A percentile compares a stretch with the other conserved stretches of the same genome.
phyloP scores from a whole-genome alignment of 139 green algal species.

The Volvox reticuliferus region DNA sequence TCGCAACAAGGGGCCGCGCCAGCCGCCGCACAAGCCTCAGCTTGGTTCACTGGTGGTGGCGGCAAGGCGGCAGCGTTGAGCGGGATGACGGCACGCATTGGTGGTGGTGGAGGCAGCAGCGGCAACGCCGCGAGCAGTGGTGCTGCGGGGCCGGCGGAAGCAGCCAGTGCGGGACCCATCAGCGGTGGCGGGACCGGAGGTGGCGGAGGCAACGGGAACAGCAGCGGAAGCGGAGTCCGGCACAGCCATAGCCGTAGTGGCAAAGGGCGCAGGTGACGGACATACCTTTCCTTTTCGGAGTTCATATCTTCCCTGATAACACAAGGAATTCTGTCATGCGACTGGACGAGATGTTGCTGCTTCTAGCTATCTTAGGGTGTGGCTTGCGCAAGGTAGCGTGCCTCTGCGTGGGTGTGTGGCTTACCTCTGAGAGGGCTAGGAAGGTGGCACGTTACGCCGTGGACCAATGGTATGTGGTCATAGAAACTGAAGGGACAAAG shows the following conservation, averaged over 20 bases:
- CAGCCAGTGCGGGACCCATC: not conserved
- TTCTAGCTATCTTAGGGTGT: too few relatives aligned
- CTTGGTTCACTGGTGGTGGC: conserved; percentile 22
- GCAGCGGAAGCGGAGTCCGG: not conserved
- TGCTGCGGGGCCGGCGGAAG: not conserved
- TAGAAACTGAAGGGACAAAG: too few relatives aligned
- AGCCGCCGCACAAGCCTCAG: conserved; percentile 4
- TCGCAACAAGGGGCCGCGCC: not conserved
- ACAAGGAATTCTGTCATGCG: too few relatives aligned
- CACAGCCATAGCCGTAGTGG: conserved; percentile 6
- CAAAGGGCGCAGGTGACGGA: not conserved
- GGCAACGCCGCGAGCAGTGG: not conserved
- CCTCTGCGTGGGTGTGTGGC: too few relatives aligned
- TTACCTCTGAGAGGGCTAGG: too few relatives aligned
- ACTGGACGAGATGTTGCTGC: too few relatives aligned
- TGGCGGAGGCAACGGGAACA: not conserved
- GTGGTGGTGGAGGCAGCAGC: not conserved
- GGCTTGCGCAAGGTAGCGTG: too few relatives aligned
- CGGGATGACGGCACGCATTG: not conserved
- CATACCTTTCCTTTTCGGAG: not conserved
- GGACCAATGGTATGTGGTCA: too few relatives aligned
- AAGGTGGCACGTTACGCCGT: too few relatives aligned
- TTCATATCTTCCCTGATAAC: too few relatives aligned
- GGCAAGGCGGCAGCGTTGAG: conserved; percentile 33
- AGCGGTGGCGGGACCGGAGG: not conserved